Conservation (phyloP, 2,329 filamentous ascomycete species). For the Calonectria naviculata region DNA sequence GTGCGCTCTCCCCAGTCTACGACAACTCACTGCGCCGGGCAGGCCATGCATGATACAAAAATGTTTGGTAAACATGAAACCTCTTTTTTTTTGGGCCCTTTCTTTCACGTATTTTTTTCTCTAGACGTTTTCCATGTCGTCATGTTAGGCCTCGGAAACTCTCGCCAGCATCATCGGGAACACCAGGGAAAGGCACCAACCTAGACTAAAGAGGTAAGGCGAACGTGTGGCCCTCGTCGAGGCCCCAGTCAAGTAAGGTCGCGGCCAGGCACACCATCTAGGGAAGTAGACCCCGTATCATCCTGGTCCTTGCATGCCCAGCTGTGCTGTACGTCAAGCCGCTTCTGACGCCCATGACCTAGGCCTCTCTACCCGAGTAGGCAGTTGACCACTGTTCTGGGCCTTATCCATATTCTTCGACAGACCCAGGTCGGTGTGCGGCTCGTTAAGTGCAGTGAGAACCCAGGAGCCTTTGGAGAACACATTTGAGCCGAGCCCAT, state of each 20-base stretch:
- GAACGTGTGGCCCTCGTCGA: background rate
- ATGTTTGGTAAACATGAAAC: background rate
- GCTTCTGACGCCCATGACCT: conserved; percentile 14
- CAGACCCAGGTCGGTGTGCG: background rate
- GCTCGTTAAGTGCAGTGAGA: background rate
- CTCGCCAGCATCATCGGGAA: conserved; percentile 16
- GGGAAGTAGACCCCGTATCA: conserved; percentile 13
- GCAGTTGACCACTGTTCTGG: background rate
- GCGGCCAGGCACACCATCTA: conserved; percentile 24
- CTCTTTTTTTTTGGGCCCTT: background rate
- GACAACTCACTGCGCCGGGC: background rate
- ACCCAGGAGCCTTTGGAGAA: background rate
- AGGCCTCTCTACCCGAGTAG: background rate
- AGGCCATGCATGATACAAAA: background rate
- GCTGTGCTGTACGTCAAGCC: conserved; percentile 9
- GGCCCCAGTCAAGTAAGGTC: conserved; percentile 5
- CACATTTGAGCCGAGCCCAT: background rate
- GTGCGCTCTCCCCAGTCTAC: background rate
- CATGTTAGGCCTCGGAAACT: background rate
- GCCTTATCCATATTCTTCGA: conserved; percentile 8
- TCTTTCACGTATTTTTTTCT: background rate
- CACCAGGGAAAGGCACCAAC: conserved; percentile 15
- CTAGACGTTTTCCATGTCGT: background rate
- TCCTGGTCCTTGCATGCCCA: conserved; percentile 28
- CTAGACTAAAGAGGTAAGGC: conserved; percentile 9